These are phyloP conservation scores for Solanum tacnaense DNA, from an alignment of 257 asterid genomes.

Conservation along the genomic window DNA sequence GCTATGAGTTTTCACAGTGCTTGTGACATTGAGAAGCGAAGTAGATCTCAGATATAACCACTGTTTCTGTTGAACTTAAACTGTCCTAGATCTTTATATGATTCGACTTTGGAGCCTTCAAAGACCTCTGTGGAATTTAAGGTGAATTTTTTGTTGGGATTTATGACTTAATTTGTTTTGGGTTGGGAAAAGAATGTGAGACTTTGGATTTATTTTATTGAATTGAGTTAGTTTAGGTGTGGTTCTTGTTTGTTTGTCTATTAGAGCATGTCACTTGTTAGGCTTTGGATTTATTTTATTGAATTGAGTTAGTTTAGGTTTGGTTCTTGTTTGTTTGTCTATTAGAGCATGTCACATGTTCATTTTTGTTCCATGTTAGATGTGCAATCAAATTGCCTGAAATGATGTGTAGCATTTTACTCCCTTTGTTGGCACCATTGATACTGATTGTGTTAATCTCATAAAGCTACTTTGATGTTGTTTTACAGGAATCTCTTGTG, in stretches of 20 bases:
- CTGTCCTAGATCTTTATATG: conserved; percentile 70
- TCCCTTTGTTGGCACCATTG: neutral
- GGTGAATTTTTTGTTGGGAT: conserved; percentile 29
- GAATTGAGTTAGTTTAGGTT: no score
- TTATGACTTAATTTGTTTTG: neutral
- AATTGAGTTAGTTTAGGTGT: neutral
- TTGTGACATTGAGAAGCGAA: neutral
- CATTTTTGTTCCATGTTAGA: neutral
- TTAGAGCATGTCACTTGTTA: no score
- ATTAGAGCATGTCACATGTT: no score
- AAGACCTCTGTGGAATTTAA: conserved; percentile 67
- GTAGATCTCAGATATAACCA: neutral
- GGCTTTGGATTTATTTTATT: no score
- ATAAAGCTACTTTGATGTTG: neutral
- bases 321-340: no score
- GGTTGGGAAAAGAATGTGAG: neutral
- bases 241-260: neutral
- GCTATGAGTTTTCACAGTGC: neutral
- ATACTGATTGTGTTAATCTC: neutral
- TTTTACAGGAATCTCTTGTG: neutral
- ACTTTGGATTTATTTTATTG: neutral
- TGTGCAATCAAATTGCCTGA: neutral
- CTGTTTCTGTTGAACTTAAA: conserved; percentile 17
- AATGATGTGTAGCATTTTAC: neutral
- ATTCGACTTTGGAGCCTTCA: conserved; percentile 51